Conservation (phyloP, 164 flowering plant genomes). For the Magnolia changhungtana region DNA sequence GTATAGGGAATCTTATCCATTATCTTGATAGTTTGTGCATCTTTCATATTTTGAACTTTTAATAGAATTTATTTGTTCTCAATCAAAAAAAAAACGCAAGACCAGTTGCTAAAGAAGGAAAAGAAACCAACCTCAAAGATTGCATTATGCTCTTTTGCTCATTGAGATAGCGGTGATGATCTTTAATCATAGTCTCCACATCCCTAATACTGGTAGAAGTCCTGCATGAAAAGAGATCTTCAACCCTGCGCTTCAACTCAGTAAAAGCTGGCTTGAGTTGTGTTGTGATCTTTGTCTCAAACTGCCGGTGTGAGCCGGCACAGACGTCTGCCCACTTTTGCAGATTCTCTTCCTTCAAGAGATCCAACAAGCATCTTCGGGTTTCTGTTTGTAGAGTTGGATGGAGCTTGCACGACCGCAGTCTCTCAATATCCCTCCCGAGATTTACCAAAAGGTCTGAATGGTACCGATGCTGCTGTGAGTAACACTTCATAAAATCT, state of each 20-base stretch:
- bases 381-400: conserved; percentile 68
- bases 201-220: conserved; percentile 50
- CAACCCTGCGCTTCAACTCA: conserved; percentile 75
- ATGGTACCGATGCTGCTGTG: conserved; percentile 69
- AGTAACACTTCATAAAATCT: conserved; percentile 76
- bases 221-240: conserved; percentile 59
- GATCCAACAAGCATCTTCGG: conserved; percentile 73
- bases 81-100: background rate
- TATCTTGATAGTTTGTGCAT: background rate
- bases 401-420: conserved; percentile 67
- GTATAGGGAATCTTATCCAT: background rate
- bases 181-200: conserved; percentile 61
- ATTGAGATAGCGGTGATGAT: conserved; percentile 54
- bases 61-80: background rate
- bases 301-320: conserved; percentile 70
- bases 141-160: conserved; percentile 94
- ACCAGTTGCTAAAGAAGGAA: background rate
- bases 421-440: conserved; percentile 62
- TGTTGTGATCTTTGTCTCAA: conserved; percentile 68
- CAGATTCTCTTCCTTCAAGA: conserved; percentile 84
- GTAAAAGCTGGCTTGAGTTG: conserved; percentile 70
- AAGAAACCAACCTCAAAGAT: conserved; percentile 69
- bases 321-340: conserved; percentile 65
- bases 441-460: conserved; percentile 64
- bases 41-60: too few species aligned